Evolutionary conservation across 768 basidiomycete genomes (phyloP).

Genomic region (Termitomyces sp.): DNA sequence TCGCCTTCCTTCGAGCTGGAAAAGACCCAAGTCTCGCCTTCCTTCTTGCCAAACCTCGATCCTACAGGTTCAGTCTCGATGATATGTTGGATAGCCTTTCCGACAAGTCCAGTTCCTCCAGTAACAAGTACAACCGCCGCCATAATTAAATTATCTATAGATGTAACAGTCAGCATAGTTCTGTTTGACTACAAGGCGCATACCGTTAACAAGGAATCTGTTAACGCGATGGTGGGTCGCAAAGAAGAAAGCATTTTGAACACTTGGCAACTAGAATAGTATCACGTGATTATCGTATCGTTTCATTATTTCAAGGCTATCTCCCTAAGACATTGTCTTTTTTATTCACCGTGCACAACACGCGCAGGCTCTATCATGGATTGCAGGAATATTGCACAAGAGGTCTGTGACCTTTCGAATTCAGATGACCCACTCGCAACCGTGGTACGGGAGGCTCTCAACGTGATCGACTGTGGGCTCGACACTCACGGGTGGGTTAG

Average conservation of each 20-base stretch:
- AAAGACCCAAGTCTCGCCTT: conserved; percentile 86
- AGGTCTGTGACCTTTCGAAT: conserved; percentile 58
- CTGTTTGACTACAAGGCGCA: not conserved
- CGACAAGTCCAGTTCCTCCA: conserved; percentile 83
- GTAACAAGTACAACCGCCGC: conserved; percentile 67
- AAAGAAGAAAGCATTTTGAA: not conserved
- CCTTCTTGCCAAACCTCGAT: conserved; percentile 69
- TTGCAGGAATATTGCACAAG: conserved; percentile 41
- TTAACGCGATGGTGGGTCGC: not conserved
- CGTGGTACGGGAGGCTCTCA: conserved; percentile 71
- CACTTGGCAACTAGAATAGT: not conserved
- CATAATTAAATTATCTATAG: conserved; percentile 17
- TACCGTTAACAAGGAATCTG: not conserved
- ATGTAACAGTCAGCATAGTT: not conserved
- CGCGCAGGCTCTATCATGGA: conserved; percentile 30
- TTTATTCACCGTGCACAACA: not conserved
- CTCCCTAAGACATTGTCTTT: not conserved
- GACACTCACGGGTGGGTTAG: conserved; percentile 74
- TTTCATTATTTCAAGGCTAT: no score
- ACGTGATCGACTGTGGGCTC: conserved; percentile 74
- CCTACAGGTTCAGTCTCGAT: conserved; percentile 75
- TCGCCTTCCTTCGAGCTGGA: conserved; percentile 75
- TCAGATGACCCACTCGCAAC: conserved; percentile 49
- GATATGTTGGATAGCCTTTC: conserved; percentile 74
- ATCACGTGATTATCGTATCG: conserved; percentile 7